phyloP scores from a whole-genome alignment of 1,284 basidiomycete species.

The Ustilago xerochloae region DNA sequence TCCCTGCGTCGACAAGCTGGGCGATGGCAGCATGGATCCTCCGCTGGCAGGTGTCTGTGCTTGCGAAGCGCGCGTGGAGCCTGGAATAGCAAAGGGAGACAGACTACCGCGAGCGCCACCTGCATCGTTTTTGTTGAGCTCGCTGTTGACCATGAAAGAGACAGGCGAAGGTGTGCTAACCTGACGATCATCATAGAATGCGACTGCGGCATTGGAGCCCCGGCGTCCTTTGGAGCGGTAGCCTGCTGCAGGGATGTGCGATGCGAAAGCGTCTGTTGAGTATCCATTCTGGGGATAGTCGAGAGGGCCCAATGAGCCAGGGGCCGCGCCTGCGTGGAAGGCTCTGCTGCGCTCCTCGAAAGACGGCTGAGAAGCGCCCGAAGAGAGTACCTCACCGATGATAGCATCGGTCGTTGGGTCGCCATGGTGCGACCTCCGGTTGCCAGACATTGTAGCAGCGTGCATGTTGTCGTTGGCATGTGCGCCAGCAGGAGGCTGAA shows the following conservation, averaged over 20 bases:
- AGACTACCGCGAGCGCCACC: conserved; percentile 23
- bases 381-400: conserved; percentile 40
- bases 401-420: conserved; percentile 46
- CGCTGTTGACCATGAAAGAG: conserved; percentile 63
- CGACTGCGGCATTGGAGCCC: conserved; percentile 47
- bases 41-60: conserved; percentile 45
- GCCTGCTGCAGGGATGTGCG: conserved; percentile 17
- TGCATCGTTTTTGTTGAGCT: conserved; percentile 49
- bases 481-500: conserved; percentile 21
- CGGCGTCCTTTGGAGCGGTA: conserved; percentile 38
- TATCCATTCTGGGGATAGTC: conserved; percentile 40
- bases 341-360: conserved; percentile 34
- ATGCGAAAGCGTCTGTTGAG: conserved; percentile 20
- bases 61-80: conserved; percentile 31
- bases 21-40: conserved; percentile 50
- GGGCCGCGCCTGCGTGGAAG: conserved; percentile 21
- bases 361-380: conserved; percentile 22
- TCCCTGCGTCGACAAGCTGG: conserved; percentile 48
- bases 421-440: conserved; percentile 9
- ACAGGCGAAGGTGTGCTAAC: conserved; percentile 56
- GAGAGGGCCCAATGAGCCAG: conserved; percentile 40
- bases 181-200: conserved; percentile 44
- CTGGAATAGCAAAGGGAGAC: conserved; percentile 34
- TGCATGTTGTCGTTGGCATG: conserved; percentile 12
- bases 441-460: background rate